Evolutionary conservation across 805 yeast genomes (phyloP).

Genomic region (Ogataea degrootiae): DNA sequence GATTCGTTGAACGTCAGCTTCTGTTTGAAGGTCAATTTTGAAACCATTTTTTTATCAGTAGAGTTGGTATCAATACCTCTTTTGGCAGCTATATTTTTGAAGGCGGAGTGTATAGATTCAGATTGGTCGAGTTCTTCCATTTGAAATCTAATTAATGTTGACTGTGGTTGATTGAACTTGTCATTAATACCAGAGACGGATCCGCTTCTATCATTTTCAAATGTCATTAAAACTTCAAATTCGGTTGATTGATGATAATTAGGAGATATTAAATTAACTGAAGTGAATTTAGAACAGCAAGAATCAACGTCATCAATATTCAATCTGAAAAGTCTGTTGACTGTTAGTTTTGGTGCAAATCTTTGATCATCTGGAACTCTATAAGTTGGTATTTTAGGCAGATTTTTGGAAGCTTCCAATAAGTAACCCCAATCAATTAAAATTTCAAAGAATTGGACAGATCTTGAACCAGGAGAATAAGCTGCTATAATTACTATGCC

Average conservation of each 20-base stretch:
- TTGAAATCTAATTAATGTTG: slow-evolving; percentile 24
- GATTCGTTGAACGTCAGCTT: slow-evolving; percentile 24
- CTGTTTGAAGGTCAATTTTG: slow-evolving; percentile 17
- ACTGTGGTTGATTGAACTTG: slow-evolving; percentile 9
- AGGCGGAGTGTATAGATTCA: slow-evolving; percentile 21
- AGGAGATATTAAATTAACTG: slow-evolving; percentile 44
- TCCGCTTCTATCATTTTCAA: slow-evolving; percentile 26
- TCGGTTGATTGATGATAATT: slow-evolving; percentile 36
- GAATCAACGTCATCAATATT: slow-evolving; percentile 27
- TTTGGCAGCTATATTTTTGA: slow-evolving; percentile 19
- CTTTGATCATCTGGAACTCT: slow-evolving; percentile 44
- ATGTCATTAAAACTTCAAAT: slow-evolving; percentile 43
- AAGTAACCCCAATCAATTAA: slow-evolving; percentile 54
- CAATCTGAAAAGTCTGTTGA: slow-evolving; percentile 29
- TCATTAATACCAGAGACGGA: slow-evolving; percentile 3
- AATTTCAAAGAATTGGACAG: slow-evolving; percentile 39
- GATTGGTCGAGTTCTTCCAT: slow-evolving; percentile 13
- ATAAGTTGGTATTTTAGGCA: slow-evolving; percentile 43
- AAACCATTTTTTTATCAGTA: not conserved
- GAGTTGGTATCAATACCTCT: slow-evolving; percentile 10
- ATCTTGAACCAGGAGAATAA: slow-evolving; percentile 32
- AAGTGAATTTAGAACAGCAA: slow-evolving; percentile 22
- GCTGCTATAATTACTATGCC: slow-evolving; percentile 41
- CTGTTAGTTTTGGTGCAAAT: slow-evolving; percentile 35
- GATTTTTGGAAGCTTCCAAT: slow-evolving; percentile 40